Percentiles rank a stretch among this genome's conserved stretches.
Conservation (phyloP, 192 early-diverging fungal species). For the Phlyctochytrium arcticum region DNA sequence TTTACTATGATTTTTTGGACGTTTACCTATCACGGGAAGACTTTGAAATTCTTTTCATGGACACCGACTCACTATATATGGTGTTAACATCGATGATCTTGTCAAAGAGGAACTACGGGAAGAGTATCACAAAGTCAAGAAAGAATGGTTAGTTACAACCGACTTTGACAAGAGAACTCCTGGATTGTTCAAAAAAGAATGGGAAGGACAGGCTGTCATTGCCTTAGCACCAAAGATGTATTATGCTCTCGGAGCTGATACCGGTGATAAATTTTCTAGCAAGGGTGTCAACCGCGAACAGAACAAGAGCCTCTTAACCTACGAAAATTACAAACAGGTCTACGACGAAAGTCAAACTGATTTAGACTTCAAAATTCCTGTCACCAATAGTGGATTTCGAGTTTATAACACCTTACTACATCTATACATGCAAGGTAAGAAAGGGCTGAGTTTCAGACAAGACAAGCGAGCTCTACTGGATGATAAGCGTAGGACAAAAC, state of each 20-base stretch:
- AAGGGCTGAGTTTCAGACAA: too few relatives aligned
- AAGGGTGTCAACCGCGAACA: slow-evolving; percentile 1
- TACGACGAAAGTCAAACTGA: not conserved
- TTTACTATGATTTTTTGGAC: too few relatives aligned
- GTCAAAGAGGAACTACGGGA: too few relatives aligned
- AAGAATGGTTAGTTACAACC: slow-evolving; percentile 3
- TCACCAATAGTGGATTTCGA: not conserved
- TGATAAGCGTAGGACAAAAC: too few relatives aligned
- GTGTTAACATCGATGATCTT: too few relatives aligned
- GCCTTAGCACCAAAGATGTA: slow-evolving; percentile 8
- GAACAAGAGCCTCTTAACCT: not conserved
- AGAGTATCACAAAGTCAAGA: not conserved
- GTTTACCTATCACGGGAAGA: not conserved
- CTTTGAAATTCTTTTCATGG: not conserved
- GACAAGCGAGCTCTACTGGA: too few relatives aligned
- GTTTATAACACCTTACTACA: not conserved
- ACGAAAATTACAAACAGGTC: not conserved
- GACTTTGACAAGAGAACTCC: not conserved
- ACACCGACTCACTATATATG: slow-evolving; percentile 1
- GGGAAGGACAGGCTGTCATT: not conserved
- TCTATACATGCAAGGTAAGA: not conserved
- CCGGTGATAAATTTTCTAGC: not conserved
- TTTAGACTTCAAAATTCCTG: not conserved
- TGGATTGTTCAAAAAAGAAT: slow-evolving; percentile 5
- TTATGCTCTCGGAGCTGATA: not conserved